Base-by-base conservation (phyloP, 306 rosid species). In the Quercus engelmannii region DNA sequence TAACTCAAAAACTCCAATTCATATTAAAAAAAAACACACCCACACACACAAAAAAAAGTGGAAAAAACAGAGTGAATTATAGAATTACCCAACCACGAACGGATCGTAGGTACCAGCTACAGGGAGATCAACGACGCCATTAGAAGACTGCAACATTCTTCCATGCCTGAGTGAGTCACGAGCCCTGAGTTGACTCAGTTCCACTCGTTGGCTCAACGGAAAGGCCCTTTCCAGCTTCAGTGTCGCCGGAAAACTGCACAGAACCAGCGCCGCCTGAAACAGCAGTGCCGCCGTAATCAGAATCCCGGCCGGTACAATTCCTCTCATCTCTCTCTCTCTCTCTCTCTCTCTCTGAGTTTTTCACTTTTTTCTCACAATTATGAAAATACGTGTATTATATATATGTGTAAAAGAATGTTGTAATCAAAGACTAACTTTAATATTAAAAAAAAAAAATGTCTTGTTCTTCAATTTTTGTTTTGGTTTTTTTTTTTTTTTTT, bases 31-130 rank as follows among this genome's bases (percentile, higher is more conserved):
- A 35, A 33, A 18, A 19, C 0, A 2, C 43, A 64, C 19, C 1
- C 4, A 5, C 51, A 5, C 19, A 55, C 20, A 3, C 31, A 31
- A 1, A 35, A 35, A 31, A 35, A 35, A 35, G 8, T 6, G 8
- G 1, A 6, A 6, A 5, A 33, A 19, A 23, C 12, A 69, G 55
- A 51, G 46, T 9, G 33, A 72, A 73, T 35, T 14, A n/a, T 38
- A 51, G 55, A 76, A 74, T 80, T 89, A 96, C 99, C 99, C 99
- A 68, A 91, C 98, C 26, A 87, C 84, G 79, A 62, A 91, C 38
- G 99, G 99, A 85, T 96, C 89, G 83, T 80, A 93, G 55, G 93
- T 93, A 26, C 99, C 99, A 5, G 73, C 77, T 10, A 96, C 93
- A 2, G 83, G 43, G 49, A 96, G 91, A 91, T 93, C 93, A 5